phyloP scores from a whole-genome alignment of 1,139 yeast species.

The Wickerhamomyces sp. region DNA sequence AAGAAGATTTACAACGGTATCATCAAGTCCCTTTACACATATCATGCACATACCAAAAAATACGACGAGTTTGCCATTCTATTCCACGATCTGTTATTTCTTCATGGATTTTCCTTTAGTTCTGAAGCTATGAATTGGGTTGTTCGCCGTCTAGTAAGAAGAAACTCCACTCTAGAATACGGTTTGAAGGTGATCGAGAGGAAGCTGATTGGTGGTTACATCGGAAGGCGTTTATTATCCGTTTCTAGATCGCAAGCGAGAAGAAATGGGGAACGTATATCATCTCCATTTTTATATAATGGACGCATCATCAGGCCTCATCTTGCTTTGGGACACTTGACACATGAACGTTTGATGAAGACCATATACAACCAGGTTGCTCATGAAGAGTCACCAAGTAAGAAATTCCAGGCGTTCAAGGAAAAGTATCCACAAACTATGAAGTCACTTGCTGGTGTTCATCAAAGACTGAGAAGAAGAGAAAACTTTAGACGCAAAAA shows the following conservation, averaged over 20 bases:
- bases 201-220: constrained; percentile 35
- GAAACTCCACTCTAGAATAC: constrained; percentile 26
- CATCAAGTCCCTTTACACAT: constrained; percentile 8
- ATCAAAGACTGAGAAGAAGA: constrained; percentile 10
- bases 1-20: constrained; percentile 17
- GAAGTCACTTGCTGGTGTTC: constrained; percentile 1
- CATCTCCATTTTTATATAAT: constrained; percentile 1
- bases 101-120: constrained; percentile 32
- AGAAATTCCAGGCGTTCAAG: too few relatives aligned
- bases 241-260: background rate
- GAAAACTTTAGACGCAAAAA: background rate
- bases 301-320: constrained; percentile 10
- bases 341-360: too few relatives aligned
- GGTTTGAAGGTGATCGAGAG: constrained; percentile 35
- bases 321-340: constrained; percentile 12
- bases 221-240: constrained; percentile 3
- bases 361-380: too few relatives aligned
- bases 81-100: constrained; percentile 23
- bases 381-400: too few relatives aligned
- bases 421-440: constrained; percentile 16
- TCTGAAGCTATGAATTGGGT: constrained; percentile 36
- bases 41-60: constrained; percentile 6
- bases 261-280: background rate
- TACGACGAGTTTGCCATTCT: constrained; percentile 6
- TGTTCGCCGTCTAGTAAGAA: constrained; percentile 27